Percentiles rank a stretch among this genome's conserved stretches.
These are phyloP conservation scores for Boletus rubropictus DNA, from an alignment of 768 basidiomycete species.

Conservation along the genomic window DNA sequence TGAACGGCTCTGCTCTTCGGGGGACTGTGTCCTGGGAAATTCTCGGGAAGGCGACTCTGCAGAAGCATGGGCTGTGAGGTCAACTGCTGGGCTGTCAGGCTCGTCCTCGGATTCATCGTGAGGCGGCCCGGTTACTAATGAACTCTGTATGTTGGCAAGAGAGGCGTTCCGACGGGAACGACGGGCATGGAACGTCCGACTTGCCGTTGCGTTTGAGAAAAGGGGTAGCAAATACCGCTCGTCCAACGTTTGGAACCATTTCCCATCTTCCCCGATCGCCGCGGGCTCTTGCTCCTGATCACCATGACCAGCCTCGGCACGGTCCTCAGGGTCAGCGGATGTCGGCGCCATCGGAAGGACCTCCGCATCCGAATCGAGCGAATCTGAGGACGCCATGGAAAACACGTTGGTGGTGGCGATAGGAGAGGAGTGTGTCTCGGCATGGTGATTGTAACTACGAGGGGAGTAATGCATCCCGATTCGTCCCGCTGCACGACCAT, in stretches of 20 bases:
- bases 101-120: conserved; percentile 36
- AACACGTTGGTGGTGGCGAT: conserved; percentile 37
- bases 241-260: conserved; percentile 95
- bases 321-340: conserved; percentile 24
- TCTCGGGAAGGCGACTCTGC: conserved; percentile 9
- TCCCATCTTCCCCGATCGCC: conserved; percentile 60
- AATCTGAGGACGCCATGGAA: conserved; percentile 71
- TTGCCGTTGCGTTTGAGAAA: conserved; percentile 89
- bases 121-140: conserved; percentile 29
- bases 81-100: conserved; percentile 39
- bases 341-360: conserved; percentile 71
- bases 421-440: conserved; percentile 22
- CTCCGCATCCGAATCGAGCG: conserved; percentile 71
- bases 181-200: conserved; percentile 78
- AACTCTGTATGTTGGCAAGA: conserved; percentile 14
- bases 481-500: conserved; percentile 34
- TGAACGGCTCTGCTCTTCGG: conserved; percentile 47
- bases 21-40: conserved; percentile 21
- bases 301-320: conserved; percentile 2
- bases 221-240: conserved; percentile 90
- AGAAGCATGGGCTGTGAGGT: conserved; percentile 31
- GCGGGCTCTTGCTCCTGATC: conserved; percentile 4
- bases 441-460: conserved; percentile 58
- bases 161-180: conserved; percentile 49
- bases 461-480: conserved; percentile 56